Percentiles rank a stretch among this genome's conserved stretches.
phyloP scores from a whole-genome alignment of 2,329 filamentous ascomycete genomes.

The Colletotrichum sp. region DNA sequence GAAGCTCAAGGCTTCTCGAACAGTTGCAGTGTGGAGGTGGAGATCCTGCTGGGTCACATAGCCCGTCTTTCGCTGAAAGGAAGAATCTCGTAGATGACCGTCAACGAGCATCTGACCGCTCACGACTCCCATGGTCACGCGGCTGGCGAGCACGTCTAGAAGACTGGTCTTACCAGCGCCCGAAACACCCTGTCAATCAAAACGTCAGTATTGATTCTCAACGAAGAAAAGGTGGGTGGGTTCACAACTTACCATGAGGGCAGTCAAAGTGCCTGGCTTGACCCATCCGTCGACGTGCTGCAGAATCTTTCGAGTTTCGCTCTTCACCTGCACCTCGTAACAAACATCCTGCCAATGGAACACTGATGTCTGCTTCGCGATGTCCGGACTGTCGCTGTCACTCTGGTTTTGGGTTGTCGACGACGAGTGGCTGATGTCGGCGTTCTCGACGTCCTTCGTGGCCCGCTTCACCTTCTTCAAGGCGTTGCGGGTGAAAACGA shows the following conservation, averaged over 20 bases:
- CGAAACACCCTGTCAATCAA: slow-evolving; percentile 2
- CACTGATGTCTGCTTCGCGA: slow-evolving; percentile 58
- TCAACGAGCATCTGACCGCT: slow-evolving; percentile 71
- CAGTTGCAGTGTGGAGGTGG: slow-evolving; percentile 31
- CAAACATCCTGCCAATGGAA: slow-evolving; percentile 73
- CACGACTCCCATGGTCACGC: slow-evolving; percentile 72
- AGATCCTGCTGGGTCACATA: slow-evolving; percentile 71
- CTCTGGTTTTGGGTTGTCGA: not conserved
- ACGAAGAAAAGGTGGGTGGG: too few species aligned
- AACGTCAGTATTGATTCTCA: rapidly evolving
- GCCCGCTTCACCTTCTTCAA: not conserved
- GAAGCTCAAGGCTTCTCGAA: slow-evolving; percentile 71
- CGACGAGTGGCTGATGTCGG: not conserved
- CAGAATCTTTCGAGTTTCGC: slow-evolving; percentile 66
- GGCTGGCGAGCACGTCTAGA: slow-evolving; percentile 64
- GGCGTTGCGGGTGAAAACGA: slow-evolving; percentile 59
- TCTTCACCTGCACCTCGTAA: slow-evolving; percentile 71
- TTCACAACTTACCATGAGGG: slow-evolving; percentile 68
- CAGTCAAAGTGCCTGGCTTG: slow-evolving; percentile 71
- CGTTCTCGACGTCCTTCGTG: not conserved
- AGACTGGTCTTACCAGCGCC: slow-evolving; percentile 55
- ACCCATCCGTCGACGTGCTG: slow-evolving; percentile 73
- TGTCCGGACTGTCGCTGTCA: slow-evolving; percentile 21
- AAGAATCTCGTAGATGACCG: slow-evolving; percentile 63
- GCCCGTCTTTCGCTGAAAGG: slow-evolving; percentile 72